Conservation (phyloP, 31 red algal species). For the Porphyra umbilicalis region DNA sequence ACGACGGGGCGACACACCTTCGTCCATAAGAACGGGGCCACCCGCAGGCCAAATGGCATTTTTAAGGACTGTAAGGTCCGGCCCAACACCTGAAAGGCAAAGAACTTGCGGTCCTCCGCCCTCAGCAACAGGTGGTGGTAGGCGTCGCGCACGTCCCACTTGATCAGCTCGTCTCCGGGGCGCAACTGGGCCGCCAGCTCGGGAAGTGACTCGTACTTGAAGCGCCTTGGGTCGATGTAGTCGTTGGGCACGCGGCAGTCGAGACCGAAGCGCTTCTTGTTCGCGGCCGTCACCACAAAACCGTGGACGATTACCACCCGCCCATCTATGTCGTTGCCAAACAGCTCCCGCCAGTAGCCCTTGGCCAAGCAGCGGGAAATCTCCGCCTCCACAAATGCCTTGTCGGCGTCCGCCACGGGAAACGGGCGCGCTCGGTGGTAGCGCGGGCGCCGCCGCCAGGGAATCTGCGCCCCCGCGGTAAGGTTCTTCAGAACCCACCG, state of each 20-base stretch:
- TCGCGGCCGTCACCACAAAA: not conserved
- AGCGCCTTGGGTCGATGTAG: constrained; percentile 5
- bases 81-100: constrained; percentile 7
- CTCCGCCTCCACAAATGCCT: not conserved
- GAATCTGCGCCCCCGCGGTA: not conserved
- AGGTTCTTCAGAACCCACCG: not conserved
- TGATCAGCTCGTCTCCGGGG: constrained; percentile 19
- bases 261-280: constrained; percentile 5
- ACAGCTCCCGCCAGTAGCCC: not conserved
- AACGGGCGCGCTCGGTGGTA: not conserved
- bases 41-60: constrained; percentile 15
- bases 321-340: not conserved
- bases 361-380: not conserved
- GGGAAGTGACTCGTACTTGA: constrained; percentile 11
- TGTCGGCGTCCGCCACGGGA: not conserved
- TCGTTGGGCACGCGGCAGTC: constrained; percentile 8
- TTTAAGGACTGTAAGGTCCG: not conserved
- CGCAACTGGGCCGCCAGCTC: constrained; percentile 18
- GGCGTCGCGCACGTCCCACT: constrained; percentile 1
- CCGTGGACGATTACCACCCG: not conserved
- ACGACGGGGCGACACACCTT: constrained; percentile 21
- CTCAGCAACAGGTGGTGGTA: constrained; percentile 17
- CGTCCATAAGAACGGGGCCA: constrained; percentile 22
- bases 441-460: not conserved
- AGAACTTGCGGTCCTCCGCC: constrained; percentile 2